Evolutionary conservation across 495 filamentous ascomycete genomes (phyloP), one percentile per base, ranked within the genome.

Genomic region (Entonaema liquescens): DNA sequence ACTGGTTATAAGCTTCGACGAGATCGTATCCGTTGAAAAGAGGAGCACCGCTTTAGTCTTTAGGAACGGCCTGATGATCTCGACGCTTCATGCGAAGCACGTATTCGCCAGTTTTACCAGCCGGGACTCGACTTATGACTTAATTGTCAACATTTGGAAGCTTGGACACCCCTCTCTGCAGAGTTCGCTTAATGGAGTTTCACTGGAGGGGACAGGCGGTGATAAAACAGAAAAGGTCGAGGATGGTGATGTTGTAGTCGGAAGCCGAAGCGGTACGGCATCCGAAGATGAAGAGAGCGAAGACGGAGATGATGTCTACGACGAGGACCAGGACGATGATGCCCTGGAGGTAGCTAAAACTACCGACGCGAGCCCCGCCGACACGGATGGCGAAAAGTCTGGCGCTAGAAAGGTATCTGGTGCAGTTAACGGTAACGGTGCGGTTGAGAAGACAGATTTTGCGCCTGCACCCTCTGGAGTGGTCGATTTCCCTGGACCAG

Each of bases 121-220:
- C 72, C 88, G 95, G 70, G 95, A 99, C 80, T 92, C 94, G 3
- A 98, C 95, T 0, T 99, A 98, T 78, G 95, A 98, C 76, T 83
- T 99, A 23, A 91, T 99, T 78, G 91, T 98, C 76, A 94, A 94
- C 54, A 98, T 99, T 61, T 99, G 95, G 95, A 97, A 97, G 74
- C 90, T 98, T 42, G 95, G 92, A 33, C 95, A 98, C 76, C 95
- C 96, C 6, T 89, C 91, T 67, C 78, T 99, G 17, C 91, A 94
- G 75, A 95, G 92, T 76, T 93, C 92, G 31, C 83, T 94, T 6
- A 97, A 97, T 68, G 94, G 95, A 8, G 93, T 94, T 33, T 85
- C 89, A 21, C 84, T 98, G 0, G 89, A 91, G 60, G 90, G 91
- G 57, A 86, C 90, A 31, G 92, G 92, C 1, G 93, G 92, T 5